Percentiles rank a stretch among this genome's conserved stretches.
phyloP scores from a whole-genome alignment of 768 basidiomycete species.

The Leccinum sublutescens region DNA sequence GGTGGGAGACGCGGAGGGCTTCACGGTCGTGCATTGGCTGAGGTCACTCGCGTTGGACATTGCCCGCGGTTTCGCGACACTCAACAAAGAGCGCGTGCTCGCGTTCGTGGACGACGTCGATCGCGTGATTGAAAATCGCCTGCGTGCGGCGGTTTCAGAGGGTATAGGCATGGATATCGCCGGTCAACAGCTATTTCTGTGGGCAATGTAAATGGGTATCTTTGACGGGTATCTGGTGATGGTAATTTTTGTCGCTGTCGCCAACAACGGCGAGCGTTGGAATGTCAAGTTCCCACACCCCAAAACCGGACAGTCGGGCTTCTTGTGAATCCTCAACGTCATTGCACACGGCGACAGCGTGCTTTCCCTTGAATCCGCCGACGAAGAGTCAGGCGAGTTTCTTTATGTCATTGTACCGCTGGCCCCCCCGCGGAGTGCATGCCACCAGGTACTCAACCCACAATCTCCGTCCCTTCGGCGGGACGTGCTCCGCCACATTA shows the following conservation, averaged over 20 bases:
- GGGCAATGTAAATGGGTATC: slow-evolving; percentile 16
- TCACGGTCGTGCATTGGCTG: slow-evolving; percentile 53
- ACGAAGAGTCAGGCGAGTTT: background rate
- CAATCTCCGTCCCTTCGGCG: background rate
- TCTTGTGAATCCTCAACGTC: too few species aligned
- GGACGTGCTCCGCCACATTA: background rate
- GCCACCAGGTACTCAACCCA: background rate
- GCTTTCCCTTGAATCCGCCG: background rate
- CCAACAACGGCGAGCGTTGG: slow-evolving; percentile 18
- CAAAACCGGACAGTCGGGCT: background rate
- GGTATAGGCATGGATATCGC: slow-evolving; percentile 33
- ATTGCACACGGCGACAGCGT: too few species aligned
- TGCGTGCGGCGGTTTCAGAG: slow-evolving; percentile 55
- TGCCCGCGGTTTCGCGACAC: slow-evolving; percentile 50
- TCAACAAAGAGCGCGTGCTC: slow-evolving; percentile 41
- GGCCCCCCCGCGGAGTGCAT: background rate
- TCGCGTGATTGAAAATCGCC: slow-evolving; percentile 39
- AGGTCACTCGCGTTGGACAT: slow-evolving; percentile 49
- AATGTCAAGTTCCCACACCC: slow-evolving; percentile 22
- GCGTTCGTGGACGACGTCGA: slow-evolving; percentile 27
- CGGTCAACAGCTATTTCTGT: slow-evolving; percentile 1
- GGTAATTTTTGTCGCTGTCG: slow-evolving; percentile 14
- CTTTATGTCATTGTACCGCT: background rate
- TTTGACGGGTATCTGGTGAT: background rate
- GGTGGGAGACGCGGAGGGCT: slow-evolving; percentile 28